Base-by-base conservation (phyloP, 108 stramenopile species). In the Hondaea fermentalgiana region DNA sequence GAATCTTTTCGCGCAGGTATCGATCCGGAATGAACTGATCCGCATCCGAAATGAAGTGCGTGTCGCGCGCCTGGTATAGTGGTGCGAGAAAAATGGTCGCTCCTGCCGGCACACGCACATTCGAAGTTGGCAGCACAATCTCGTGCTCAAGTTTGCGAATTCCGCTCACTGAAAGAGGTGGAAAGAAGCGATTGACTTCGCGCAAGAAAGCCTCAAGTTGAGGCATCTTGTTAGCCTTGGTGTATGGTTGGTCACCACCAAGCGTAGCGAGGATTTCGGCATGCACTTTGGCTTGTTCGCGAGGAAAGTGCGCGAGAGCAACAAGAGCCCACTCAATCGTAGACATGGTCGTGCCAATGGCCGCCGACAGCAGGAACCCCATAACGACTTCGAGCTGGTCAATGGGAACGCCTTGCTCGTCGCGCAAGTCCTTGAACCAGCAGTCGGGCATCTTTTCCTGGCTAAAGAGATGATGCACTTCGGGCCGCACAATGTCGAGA, bases 401-500 rank as follows among this genome's bases (percentile, higher is more conserved):
- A 6, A 23, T 21, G 51, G 49, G 1, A 6, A 83, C 23, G 45
- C 76, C 76, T 23, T 53, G 76, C 23, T 83, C 76, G 25, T 83
- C 76, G n/a, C 51, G 45, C 45, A 83, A 23, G 76, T 83, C 76
- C 28, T 83, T 83, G 76, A 83, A 83, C 45, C 51, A 83, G 76
- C 76, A 83, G 14, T n/a, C n/a, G 49, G 45, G 45, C 49, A 53
- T 25, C 19, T 12, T 10, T 6, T 83, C 76, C 28, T 83, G 6
- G 49, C 10, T 45, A 45, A 83, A 83, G 51, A 83, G 51, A 47
- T 35, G 19, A 17, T 35, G n/a, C 14, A 83, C n/a, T 6, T 53
- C 49, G 19, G 45, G 49, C 51, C 49, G 6, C 10, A 45, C 19
- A 23, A 83, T 53, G 12, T 83, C 51, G 6, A n/a, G 4, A 53